phyloP scores from a whole-genome alignment of 2,329 filamentous ascomycete species.

The Orbilia oligospora region DNA sequence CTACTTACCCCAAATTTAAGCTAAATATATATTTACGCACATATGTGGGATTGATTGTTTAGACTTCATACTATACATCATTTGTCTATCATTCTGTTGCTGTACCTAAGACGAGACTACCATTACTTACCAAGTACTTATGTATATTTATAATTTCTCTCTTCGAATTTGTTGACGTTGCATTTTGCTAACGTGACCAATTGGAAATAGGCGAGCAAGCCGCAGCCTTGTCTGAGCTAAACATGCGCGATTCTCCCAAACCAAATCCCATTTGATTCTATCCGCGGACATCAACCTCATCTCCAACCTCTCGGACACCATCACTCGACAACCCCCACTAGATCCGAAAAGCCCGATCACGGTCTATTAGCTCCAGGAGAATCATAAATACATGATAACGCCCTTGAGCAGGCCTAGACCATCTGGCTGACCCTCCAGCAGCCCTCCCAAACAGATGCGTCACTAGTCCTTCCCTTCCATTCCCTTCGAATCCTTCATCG shows the following conservation, averaged over 20 bases:
- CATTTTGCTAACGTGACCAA: not conserved
- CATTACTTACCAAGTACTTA: too few species aligned
- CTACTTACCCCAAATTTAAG: too few species aligned
- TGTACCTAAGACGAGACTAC: too few species aligned
- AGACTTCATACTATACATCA: too few species aligned
- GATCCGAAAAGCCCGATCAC: not conserved
- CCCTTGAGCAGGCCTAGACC: conserved; percentile 41
- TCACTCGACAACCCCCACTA: not conserved
- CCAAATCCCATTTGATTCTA: not conserved
- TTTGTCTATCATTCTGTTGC: too few species aligned
- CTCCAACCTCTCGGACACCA: conserved; percentile 11
- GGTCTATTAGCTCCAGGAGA: not conserved
- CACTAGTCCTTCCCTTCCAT: conserved; percentile 16
- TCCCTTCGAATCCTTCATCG: not conserved
- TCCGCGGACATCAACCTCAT: conserved; percentile 16
- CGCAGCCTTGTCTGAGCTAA: not conserved
- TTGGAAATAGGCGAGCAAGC: not conserved
- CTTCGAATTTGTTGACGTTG: not conserved
- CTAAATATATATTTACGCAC: too few species aligned
- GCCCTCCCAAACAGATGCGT: conserved; percentile 45
- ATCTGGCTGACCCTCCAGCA: conserved; percentile 44
- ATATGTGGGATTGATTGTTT: too few species aligned
- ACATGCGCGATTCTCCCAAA: not conserved
- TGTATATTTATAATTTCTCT: too few species aligned
- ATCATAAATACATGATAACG: conserved; percentile 32